These are phyloP conservation scores for Calonectria honghensis DNA, from an alignment of 2,329 filamentous ascomycete species.

Conservation along the genomic window DNA sequence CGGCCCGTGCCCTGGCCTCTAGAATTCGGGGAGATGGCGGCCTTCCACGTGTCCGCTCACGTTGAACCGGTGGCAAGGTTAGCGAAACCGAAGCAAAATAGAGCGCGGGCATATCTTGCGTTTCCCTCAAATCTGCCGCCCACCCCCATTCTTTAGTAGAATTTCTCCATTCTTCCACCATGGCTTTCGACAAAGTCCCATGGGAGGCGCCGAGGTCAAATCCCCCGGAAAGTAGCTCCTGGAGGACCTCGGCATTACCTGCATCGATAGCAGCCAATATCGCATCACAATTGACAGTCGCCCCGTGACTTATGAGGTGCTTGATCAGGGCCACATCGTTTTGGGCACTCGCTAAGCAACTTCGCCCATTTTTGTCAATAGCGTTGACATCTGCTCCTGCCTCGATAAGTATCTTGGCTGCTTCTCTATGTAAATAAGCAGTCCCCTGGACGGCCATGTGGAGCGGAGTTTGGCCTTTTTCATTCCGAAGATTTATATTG, in stretches of 20 bases:
- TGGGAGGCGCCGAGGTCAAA: constrained; percentile 41
- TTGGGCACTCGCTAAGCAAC: constrained; percentile 39
- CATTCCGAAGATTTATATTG: constrained; percentile 39
- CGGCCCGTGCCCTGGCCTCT: constrained; percentile 10
- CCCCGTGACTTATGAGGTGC: constrained; percentile 45
- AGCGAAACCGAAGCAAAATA: constrained; percentile 30
- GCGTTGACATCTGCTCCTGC: constrained; percentile 52
- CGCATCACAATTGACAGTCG: constrained; percentile 33
- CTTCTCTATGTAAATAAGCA: constrained; percentile 41
- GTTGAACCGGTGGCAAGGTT: neutral
- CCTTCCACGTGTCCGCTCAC: neutral
- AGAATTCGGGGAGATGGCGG: neutral
- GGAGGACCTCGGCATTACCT: constrained; percentile 27
- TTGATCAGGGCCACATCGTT: constrained; percentile 36
- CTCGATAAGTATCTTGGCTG: constrained; percentile 45
- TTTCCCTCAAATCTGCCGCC: neutral
- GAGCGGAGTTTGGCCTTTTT: constrained; percentile 43
- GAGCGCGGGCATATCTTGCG: constrained; percentile 38
- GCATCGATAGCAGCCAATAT: constrained; percentile 46
- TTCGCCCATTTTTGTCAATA: constrained; percentile 27
- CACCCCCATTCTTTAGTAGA: neutral
- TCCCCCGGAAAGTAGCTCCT: constrained; percentile 40
- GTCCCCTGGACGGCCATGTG: constrained; percentile 25
- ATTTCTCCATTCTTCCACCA: neutral
- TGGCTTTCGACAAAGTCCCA: neutral